phyloP scores from a whole-genome alignment of 192 early-diverging fungal species.

The Coemansia sp. region DNA sequence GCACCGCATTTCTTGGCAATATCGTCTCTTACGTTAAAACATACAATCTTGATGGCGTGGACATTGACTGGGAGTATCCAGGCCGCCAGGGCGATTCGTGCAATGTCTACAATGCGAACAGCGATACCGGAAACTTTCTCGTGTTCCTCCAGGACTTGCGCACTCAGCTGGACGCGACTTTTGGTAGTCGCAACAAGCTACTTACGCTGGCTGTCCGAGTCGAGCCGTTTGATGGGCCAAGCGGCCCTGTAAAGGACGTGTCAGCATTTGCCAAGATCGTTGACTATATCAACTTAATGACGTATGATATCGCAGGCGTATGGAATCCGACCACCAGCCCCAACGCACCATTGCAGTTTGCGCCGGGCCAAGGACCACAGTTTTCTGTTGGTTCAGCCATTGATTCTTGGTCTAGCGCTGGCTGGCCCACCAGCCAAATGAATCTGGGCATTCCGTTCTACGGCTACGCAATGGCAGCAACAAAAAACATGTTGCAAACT shows the following conservation, averaged over 20 bases:
- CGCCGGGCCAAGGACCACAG: conserved; percentile 9
- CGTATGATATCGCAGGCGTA: conserved; percentile 60
- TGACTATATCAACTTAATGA: conserved; percentile 69
- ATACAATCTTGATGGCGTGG: conserved; percentile 61
- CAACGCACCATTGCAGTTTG: conserved; percentile 58
- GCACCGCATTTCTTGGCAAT: conserved; percentile 30
- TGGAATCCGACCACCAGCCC: conserved; percentile 60
- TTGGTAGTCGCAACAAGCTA: conserved; percentile 47
- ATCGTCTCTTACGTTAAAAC: conserved; percentile 39
- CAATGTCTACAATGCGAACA: conserved; percentile 52
- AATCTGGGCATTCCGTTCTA: conserved; percentile 63
- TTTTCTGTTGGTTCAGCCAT: conserved; percentile 50
- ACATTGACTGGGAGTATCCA: conserved; percentile 67
- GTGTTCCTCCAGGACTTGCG: conserved; percentile 62
- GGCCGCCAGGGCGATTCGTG: conserved; percentile 62
- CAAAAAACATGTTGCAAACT: conserved; percentile 10
- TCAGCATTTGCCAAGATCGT: conserved; percentile 60
- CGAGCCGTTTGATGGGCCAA: conserved; percentile 59
- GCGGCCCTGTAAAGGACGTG: conserved; percentile 56
- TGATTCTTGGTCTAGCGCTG: conserved; percentile 54
- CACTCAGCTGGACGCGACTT: conserved; percentile 51
- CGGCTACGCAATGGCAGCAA: conserved; percentile 40
- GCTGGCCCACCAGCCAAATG: conserved; percentile 59
- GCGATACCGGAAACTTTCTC: conserved; percentile 68
- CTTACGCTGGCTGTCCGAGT: conserved; percentile 67